These are phyloP conservation scores for Aegilops tauschii DNA, from an alignment of 176 grass and related monocot species.

Conservation along the genomic window DNA sequence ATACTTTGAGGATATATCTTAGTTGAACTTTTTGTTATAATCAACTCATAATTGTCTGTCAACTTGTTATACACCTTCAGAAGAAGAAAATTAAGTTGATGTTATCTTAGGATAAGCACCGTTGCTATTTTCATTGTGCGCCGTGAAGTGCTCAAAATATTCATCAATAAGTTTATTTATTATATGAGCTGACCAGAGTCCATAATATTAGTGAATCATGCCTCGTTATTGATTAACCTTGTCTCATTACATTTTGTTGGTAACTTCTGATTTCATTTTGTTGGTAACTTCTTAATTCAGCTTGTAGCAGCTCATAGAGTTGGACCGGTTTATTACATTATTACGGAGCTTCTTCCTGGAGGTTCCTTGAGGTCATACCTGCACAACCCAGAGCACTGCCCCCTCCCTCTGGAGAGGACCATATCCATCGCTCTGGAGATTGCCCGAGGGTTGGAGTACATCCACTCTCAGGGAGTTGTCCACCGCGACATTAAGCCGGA, in stretches of 20 bases:
- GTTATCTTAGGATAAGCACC: not conserved
- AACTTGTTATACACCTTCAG: not conserved
- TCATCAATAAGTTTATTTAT: not conserved
- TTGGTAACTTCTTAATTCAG: conserved; percentile 39
- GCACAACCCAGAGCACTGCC: conserved; percentile 43
- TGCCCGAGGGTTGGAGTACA: conserved; percentile 67
- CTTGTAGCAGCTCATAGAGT: conserved; percentile 59
- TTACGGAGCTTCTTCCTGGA: conserved; percentile 64
- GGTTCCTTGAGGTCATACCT: conserved; percentile 77
- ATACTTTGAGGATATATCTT: not conserved
- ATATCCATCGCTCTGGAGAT: conserved; percentile 54
- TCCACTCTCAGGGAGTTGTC: conserved; percentile 75
- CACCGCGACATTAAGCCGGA: conserved; percentile 65
- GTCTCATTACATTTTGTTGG: not conserved
- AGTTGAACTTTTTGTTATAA: not conserved
- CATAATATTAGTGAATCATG: not conserved
- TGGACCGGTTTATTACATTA: conserved; percentile 55
- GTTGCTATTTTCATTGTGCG: not conserved
- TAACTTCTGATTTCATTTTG: not conserved
- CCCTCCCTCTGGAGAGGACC: conserved; percentile 52
- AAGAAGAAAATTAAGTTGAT: not conserved
- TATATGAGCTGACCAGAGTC: not conserved
- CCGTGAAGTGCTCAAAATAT: not conserved
- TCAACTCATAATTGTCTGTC: not conserved
- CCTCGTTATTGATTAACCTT: not conserved